phyloP scores from a whole-genome alignment of 441 rosid species.

The Rhodomyrtus psidioides region DNA sequence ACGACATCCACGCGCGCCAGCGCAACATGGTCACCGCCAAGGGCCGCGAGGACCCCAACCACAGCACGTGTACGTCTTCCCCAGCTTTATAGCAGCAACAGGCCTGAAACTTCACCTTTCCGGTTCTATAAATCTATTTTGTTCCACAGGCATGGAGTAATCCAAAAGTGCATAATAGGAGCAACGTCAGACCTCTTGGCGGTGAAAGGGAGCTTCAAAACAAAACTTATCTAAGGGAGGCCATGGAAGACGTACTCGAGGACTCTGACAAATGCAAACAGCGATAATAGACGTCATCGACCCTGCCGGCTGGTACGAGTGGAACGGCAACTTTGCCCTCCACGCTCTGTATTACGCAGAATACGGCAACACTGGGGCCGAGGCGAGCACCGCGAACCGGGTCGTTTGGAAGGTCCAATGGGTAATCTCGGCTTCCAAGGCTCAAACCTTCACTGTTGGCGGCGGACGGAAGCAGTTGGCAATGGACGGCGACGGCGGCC shows the following conservation, averaged over 20 bases:
- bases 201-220: constrained; percentile 34
- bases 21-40: constrained; percentile 82
- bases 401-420: constrained; percentile 56
- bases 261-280: constrained; percentile 63
- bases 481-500: too few species aligned
- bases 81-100: neutral
- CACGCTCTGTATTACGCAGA: constrained; percentile 53
- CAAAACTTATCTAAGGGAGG: constrained; percentile 79
- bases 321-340: constrained; percentile 42
- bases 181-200: constrained; percentile 40
- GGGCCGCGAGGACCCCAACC: constrained; percentile 68
- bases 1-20: constrained; percentile 77
- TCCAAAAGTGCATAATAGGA: constrained; percentile 54
- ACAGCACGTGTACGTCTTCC: constrained; percentile 36
- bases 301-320: constrained; percentile 54
- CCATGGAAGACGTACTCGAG: constrained; percentile 87
- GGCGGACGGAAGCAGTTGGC: too few species aligned
- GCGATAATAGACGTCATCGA: constrained; percentile 38
- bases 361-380: constrained; percentile 59
- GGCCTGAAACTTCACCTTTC: neutral
- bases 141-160: constrained; percentile 34
- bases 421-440: constrained; percentile 33
- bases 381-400: constrained; percentile 38
- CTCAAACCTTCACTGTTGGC: constrained; percentile 26
- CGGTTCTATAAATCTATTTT: neutral